Evolutionary conservation across 768 basidiomycete genomes (phyloP), one percentile per base, ranked within the genome.

Genomic region (Austroboletus festivus): DNA sequence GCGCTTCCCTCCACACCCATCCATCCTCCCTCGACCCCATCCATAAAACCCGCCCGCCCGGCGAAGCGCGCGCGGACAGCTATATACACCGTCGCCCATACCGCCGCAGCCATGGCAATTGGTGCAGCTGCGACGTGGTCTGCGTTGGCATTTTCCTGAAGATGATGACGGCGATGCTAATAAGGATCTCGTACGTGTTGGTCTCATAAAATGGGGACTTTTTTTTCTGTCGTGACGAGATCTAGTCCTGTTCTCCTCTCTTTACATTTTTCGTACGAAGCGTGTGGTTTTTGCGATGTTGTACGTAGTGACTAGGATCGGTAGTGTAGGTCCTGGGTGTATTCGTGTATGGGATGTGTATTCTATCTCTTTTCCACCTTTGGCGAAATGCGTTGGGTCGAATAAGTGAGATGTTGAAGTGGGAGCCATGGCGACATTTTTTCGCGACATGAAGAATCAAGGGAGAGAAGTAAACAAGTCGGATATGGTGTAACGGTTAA

Each of bases 41-140:
- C 34, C 10, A 7, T 35, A 6, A 41, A 54, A 64, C 35, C 64
- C 70, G 5, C 62, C n/a, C 48, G 61, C 3, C 61, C 61, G 12
- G 51, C 57, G 31, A 83, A 82, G 57, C 76, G 83, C 12, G 68
- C 71, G 2, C 68, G 75, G 52, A 73, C 68, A 38, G 61, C 56
- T 19, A 38, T 61, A 40, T 59, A 67, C 26, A 69, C 72, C 5
- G 67, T 81, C 30, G 75, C 71, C 33, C 80, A 80, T 39, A 86
- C 85, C 6, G 78, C 81, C 7, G 77, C 82, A 4, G 81, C 79
- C 16, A 76, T 83, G 26, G 76, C 78, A 1, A 65, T 89, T 34
- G 86, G 86, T 21, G 86, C 85, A 13, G 80, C 82, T 12, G 82
- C 80, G 3, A 76, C 86, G 3, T 89, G 86, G 86, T 79, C 82